Conservation (phyloP, 768 basidiomycete species). For the Leccinellum luteum region DNA sequence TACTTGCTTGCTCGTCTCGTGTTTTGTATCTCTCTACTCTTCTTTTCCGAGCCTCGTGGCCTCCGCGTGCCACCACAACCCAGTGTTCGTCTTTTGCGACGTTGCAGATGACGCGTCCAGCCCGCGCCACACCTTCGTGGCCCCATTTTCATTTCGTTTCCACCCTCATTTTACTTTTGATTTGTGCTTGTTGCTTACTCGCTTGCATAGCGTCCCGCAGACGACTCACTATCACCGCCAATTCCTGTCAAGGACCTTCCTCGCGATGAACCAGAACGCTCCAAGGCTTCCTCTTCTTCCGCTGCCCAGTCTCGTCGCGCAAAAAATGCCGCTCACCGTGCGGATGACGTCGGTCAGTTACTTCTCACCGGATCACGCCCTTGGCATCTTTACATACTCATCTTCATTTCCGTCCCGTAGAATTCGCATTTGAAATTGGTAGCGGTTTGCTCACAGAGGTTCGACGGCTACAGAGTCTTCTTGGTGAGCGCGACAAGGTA, state of each 20-base stretch:
- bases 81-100: background rate
- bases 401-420: conserved; percentile 42
- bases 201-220: conserved; percentile 42
- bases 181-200: conserved; percentile 7
- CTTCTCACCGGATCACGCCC: conserved; percentile 10
- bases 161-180: background rate
- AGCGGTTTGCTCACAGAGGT: conserved; percentile 91
- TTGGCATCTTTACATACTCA: background rate
- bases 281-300: conserved; percentile 61
- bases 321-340: conserved; percentile 88
- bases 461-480: conserved; percentile 82
- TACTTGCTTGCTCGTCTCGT: conserved; percentile 3
- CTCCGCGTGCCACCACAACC: conserved; percentile 4
- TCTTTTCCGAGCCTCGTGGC: conserved; percentile 15
- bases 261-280: conserved; percentile 61
- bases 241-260: conserved; percentile 48
- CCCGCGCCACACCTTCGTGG: background rate
- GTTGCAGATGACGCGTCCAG: background rate
- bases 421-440: conserved; percentile 98
- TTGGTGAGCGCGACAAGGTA: conserved; percentile 90
- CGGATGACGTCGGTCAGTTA: conserved; percentile 81
- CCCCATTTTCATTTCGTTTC: background rate
- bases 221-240: conserved; percentile 45
- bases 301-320: conserved; percentile 86
- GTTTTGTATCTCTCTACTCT: background rate